Evolutionary conservation across 202 grass and related monocot genomes (phyloP), one percentile per base, ranked within the genome.

Genomic region (Cymbopogon flexuosus): DNA sequence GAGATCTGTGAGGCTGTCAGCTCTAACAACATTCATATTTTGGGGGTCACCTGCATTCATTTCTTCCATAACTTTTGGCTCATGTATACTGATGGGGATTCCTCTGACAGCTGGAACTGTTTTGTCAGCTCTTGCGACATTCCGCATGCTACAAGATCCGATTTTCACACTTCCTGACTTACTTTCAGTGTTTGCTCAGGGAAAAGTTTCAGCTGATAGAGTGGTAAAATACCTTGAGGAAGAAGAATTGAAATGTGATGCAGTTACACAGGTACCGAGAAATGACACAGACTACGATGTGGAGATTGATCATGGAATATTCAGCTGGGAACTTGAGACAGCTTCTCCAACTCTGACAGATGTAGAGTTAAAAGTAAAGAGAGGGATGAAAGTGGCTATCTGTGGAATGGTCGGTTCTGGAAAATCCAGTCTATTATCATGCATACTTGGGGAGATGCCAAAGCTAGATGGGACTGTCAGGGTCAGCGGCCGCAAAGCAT

Each of bases 371-470:
- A 89, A 91, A 39, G 92, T 93, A 63, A 87, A 73, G 72, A 88
- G 87, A 86, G 92, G 92, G 73, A 93, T 95, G 95, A 98, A 98
- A 92, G 95, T 95, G 69, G 92, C 95, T 78, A 89, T 98, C 41
- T 98, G 95, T 68, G 95, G 95, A 64, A 87, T 89, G 65, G 95
- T 98, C 5, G 95, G 95, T 58, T 94, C 95, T 36, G 95, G 95
- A 47, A 98, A 98, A 68, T 93, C 92, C 70, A 95, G 95, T 89
- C 69, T 98, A 78, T 72, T 98, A 71, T 98, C 95, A 80, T 88
- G 88, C 88, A 93, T 98, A 76, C 90, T 98, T 60, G 95, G 95
- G 72, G 95, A 94, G 86, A 94, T 98, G 76, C 95, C 92, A 62
- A 94, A 86, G 82, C 23, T 94, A 72, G 62, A 79, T 24, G 95